phyloP scores from a whole-genome alignment of 768 basidiomycete species.

The Mycena leptocephala region DNA sequence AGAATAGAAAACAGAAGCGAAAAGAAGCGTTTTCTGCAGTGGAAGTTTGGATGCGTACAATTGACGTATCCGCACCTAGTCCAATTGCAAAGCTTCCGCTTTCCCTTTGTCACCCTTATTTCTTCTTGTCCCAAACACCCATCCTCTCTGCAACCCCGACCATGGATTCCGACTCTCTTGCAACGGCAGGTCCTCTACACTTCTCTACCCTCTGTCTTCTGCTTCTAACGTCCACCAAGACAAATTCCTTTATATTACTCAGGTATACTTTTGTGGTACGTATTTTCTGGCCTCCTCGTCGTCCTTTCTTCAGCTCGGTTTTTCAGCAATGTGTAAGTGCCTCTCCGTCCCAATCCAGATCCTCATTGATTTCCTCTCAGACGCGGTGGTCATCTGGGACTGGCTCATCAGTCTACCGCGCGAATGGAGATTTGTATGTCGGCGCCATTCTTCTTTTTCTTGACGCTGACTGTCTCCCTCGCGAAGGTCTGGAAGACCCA shows the following conservation, averaged over 20 bases:
- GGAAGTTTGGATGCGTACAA: conserved; percentile 3
- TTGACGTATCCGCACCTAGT: conserved; percentile 32
- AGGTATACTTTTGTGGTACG: conserved; percentile 91
- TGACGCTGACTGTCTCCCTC: conserved; percentile 36
- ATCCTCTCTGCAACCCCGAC: conserved; percentile 35
- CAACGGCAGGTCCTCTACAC: conserved; percentile 30
- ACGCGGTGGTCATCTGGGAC: conserved; percentile 89
- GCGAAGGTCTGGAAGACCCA: conserved; percentile 84
- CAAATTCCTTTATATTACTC: conserved; percentile 77
- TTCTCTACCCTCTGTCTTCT: conserved; percentile 44
- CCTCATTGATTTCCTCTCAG: conserved; percentile 51
- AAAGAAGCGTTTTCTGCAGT: conserved; percentile 18
- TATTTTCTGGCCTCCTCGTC: conserved; percentile 46
- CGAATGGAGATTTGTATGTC: conserved; percentile 82
- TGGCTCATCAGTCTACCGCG: conserved; percentile 86
- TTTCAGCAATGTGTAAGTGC: conserved; percentile 80
- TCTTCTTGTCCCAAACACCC: conserved; percentile 39
- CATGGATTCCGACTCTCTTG: conserved; percentile 45
- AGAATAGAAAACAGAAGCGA: conserved; percentile 28
- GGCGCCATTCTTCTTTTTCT: conserved; percentile 30
- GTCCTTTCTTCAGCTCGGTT: conserved; percentile 48
- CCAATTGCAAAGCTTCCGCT: background rate
- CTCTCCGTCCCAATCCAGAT: conserved; percentile 1
- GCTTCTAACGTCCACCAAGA: conserved; percentile 69
- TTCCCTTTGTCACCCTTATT: conserved; percentile 33